phyloP scores from a whole-genome alignment of 1,139 yeast genomes.

The Suhomyces choctaworum region DNA sequence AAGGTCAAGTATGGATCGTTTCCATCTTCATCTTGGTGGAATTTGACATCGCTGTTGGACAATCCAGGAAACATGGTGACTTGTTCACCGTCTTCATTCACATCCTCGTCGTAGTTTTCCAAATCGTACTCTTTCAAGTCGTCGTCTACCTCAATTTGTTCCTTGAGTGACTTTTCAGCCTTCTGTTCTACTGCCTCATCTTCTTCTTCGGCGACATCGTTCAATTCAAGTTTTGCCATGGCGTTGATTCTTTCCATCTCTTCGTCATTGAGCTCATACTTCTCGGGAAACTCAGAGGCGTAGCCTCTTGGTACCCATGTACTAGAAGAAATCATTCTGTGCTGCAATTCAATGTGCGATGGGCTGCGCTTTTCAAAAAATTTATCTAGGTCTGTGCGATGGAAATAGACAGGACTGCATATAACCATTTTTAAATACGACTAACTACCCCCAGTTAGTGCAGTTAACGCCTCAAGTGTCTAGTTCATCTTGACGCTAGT shows the following conservation, averaged over 20 bases:
- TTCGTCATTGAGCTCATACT: conserved; percentile 83
- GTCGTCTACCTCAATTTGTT: conserved; percentile 67
- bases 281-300: conserved; percentile 89
- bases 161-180: conserved; percentile 30
- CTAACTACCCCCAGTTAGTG: too few relatives aligned
- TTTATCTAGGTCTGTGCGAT: conserved; percentile 3
- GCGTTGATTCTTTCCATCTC: conserved; percentile 90
- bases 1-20: conserved; percentile 76
- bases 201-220: conserved; percentile 68
- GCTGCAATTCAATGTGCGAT: conserved; percentile 2
- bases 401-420: conserved; percentile 1
- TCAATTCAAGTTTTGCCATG: conserved; percentile 79
- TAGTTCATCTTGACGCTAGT: too few relatives aligned
- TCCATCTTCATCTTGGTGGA: conserved; percentile 55
- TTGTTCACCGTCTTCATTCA: conserved; percentile 47
- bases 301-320: conserved; percentile 97
- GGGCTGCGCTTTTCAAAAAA: conserved; percentile 8
- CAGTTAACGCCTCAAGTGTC: too few relatives aligned
- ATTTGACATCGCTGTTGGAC: conserved; percentile 48
- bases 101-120: conserved; percentile 79
- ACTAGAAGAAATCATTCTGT: conserved; percentile 80
- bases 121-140: conserved; percentile 86
- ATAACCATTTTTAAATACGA: too few relatives aligned
- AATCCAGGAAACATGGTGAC: conserved; percentile 74
- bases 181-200: conserved; percentile 34